Conservation (phyloP, 495 filamentous ascomycete genomes). For the Trichoderma gamsii region DNA sequence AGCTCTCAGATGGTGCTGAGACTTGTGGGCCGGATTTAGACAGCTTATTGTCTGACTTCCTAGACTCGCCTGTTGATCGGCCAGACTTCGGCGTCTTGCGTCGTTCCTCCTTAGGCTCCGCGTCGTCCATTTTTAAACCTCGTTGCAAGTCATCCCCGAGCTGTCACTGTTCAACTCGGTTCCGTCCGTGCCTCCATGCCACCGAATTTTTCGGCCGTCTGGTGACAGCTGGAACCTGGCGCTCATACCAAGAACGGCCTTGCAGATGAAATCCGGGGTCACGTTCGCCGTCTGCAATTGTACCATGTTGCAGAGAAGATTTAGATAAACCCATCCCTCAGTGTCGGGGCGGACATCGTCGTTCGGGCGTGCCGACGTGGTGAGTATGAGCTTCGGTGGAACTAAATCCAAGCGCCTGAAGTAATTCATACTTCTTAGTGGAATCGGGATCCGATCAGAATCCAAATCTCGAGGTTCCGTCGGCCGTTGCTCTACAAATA, state of each 20-base stretch:
- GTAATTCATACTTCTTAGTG: constrained; percentile 70
- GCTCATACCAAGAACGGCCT: constrained; percentile 59
- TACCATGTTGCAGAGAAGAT: constrained; percentile 71
- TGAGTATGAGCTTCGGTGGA: constrained; percentile 35
- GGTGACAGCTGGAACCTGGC: constrained; percentile 62
- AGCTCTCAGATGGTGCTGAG: constrained; percentile 38
- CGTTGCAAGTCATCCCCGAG: constrained; percentile 36
- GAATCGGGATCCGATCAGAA: constrained; percentile 57
- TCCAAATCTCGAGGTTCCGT: constrained; percentile 68
- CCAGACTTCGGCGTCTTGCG: constrained; percentile 36
- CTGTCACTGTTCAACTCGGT: constrained; percentile 55
- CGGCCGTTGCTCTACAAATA: constrained; percentile 57
- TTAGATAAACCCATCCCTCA: constrained; percentile 76
- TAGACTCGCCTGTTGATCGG: constrained; percentile 16
- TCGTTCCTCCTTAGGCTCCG: constrained; percentile 31
- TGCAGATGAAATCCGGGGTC: constrained; percentile 63
- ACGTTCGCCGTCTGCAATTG: constrained; percentile 75
- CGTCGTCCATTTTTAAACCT: constrained; percentile 37
- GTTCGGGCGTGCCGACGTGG: constrained; percentile 7
- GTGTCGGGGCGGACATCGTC: constrained; percentile 45
- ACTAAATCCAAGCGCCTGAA: constrained; percentile 63
- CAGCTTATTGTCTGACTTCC: constrained; percentile 27
- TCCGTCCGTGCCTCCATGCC: constrained; percentile 59
- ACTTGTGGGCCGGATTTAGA: constrained; percentile 33
- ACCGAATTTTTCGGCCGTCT: constrained; percentile 68